These are phyloP conservation scores for Cutaneotrichosporon sp. DNA, from an alignment of 1,284 basidiomycete genomes.

Conservation along the genomic window DNA sequence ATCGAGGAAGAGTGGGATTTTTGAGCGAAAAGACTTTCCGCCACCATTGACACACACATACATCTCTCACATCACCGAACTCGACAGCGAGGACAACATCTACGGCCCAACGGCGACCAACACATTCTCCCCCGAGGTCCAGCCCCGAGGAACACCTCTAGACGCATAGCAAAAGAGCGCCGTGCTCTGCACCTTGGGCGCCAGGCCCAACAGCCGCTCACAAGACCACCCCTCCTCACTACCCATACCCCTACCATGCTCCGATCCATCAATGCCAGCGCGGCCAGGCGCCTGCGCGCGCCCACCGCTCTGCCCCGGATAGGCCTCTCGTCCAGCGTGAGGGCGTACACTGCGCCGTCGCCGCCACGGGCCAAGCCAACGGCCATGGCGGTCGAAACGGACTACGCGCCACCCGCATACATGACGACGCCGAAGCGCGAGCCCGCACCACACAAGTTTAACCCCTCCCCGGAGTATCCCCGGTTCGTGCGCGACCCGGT, in stretches of 20 bases:
- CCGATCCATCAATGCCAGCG: constrained; percentile 13
- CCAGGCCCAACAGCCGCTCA: neutral
- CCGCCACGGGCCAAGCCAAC: constrained; percentile 7
- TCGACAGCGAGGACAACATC: too few species aligned
- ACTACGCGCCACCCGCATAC: constrained; percentile 6
- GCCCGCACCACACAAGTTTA: constrained; percentile 12
- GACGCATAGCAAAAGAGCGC: too few species aligned
- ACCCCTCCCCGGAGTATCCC: constrained; percentile 1
- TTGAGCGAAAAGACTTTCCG: neutral
- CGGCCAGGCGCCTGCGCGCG: constrained; percentile 3
- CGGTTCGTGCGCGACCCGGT: neutral
- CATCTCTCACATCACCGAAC: neutral
- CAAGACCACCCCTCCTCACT: neutral
- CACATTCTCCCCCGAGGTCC: too few species aligned
- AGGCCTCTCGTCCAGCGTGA: neutral
- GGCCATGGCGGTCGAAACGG: neutral
- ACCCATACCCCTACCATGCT: constrained; percentile 10
- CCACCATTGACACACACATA: neutral
- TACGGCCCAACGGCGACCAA: too few species aligned
- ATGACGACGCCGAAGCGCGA: constrained; percentile 6
- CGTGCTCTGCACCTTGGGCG: too few species aligned
- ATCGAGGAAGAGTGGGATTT: neutral
- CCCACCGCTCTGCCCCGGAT: neutral
- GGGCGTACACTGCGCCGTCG: constrained; percentile 10
- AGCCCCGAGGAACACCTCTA: too few species aligned